Conservation (phyloP, 2,329 filamentous ascomycete genomes). For the Chaetomiaceae sp. region DNA sequence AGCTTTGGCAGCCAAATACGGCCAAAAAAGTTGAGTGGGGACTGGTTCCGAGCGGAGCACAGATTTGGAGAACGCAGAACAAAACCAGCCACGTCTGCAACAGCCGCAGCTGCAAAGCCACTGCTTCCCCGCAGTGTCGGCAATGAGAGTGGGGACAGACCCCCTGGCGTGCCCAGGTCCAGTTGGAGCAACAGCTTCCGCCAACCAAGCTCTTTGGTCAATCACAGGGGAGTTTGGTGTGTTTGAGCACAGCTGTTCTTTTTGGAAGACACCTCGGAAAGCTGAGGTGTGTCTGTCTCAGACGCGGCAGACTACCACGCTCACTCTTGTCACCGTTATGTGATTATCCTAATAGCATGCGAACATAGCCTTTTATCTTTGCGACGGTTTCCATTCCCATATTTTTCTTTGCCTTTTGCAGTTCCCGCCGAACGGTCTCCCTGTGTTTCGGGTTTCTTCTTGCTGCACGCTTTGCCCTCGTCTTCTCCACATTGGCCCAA, state of each 20-base stretch:
- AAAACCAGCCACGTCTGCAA: not conserved
- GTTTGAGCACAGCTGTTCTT: conserved; percentile 17
- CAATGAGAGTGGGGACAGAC: not conserved
- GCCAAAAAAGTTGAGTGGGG: conserved; percentile 6
- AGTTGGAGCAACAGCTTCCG: conserved; percentile 19
- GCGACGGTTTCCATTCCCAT: not conserved
- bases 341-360: not conserved
- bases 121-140: not conserved
- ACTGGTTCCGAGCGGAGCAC: not conserved
- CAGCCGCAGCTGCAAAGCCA: not conserved
- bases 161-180: conserved; percentile 6
- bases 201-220: not conserved
- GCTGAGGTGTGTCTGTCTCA: not conserved
- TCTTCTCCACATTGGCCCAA: conserved; percentile 19
- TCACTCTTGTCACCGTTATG: not conserved
- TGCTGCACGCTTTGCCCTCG: not conserved
- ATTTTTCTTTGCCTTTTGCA: not conserved
- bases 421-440: not conserved
- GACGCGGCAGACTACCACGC: not conserved
- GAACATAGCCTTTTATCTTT: not conserved
- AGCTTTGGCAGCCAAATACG: not conserved
- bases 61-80: not conserved
- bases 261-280: not conserved
- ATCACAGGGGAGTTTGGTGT: not conserved
- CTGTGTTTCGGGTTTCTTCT: not conserved